These are phyloP conservation scores for Citeromyces siamensis DNA, from an alignment of 1,139 yeast genomes.

Conservation along the genomic window DNA sequence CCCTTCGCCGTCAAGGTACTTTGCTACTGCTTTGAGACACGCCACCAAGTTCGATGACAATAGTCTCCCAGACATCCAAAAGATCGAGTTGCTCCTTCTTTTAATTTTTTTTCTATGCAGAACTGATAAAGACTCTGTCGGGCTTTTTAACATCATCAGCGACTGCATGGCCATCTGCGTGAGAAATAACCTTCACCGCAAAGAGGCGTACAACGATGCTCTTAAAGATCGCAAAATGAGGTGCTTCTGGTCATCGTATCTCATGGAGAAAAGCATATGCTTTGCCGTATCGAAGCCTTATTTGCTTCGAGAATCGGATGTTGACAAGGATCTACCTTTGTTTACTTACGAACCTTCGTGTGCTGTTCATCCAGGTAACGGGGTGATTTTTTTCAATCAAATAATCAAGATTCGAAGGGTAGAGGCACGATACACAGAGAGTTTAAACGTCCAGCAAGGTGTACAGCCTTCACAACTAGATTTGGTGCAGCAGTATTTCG, in stretches of 20 bases:
- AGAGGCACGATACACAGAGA: constrained; percentile 42
- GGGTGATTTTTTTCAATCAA: constrained; percentile 37
- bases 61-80: constrained; percentile 24
- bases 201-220: constrained; percentile 20
- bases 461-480: constrained; percentile 22
- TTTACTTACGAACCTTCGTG: constrained; percentile 26
- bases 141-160: constrained; percentile 34
- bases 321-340: constrained; percentile 33
- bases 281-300: constrained; percentile 44
- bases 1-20: constrained; percentile 34
- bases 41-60: constrained; percentile 27
- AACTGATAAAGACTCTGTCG: constrained; percentile 42
- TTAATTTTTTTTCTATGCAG: constrained; percentile 38
- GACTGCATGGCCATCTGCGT: constrained; percentile 34
- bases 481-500: constrained; percentile 29
- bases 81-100: constrained; percentile 34
- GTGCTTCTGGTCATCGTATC: constrained; percentile 46
- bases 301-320: constrained; percentile 29
- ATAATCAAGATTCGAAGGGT: constrained; percentile 37
- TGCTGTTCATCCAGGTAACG: constrained; percentile 19
- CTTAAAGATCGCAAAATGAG: constrained; percentile 28
- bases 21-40: constrained; percentile 42
- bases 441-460: constrained; percentile 15
- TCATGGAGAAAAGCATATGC: constrained; percentile 41
- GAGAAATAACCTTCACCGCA: constrained; percentile 23